A percentile compares a stretch with the other conserved stretches of the same genome.
Evolutionary conservation across 257 asterid genomes (phyloP).

Genomic region (Forsythia viridissima): DNA sequence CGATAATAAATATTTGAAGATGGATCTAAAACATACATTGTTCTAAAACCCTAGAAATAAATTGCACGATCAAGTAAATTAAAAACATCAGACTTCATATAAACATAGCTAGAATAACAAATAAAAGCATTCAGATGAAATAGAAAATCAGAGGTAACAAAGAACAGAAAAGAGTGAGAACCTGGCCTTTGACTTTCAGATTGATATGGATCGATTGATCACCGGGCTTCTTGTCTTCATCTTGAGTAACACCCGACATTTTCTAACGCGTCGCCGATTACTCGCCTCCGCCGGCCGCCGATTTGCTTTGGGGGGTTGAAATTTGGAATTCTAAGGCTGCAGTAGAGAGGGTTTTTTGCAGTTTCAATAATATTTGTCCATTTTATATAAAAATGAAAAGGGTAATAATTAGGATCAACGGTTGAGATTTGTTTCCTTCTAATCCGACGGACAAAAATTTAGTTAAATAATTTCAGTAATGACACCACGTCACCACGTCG

Average conservation of each 20-base stretch:
- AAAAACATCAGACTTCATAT: neutral
- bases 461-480: too few relatives aligned
- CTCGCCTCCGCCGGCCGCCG: neutral
- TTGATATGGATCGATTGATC: slow-evolving; percentile 42
- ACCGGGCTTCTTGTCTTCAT: slow-evolving; percentile 53
- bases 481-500: too few relatives aligned
- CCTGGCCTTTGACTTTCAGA: slow-evolving; percentile 63
- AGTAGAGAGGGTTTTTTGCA: neutral
- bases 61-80: neutral
- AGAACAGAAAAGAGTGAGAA: neutral
- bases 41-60: slow-evolving; percentile 13
- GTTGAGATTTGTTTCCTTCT: neutral
- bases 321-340: neutral
- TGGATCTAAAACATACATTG: neutral
- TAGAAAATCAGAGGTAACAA: neutral
- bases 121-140: neutral
- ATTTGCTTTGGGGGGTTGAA: neutral
- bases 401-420: neutral
- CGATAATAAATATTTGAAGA: neutral
- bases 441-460: neutral
- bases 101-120: neutral
- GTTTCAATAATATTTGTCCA: neutral
- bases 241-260: slow-evolving; percentile 36
- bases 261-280: slow-evolving; percentile 7
- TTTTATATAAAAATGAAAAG: neutral